Evolutionary conservation across 768 basidiomycete species (phyloP), one percentile per base, ranked within the genome.

Genomic region (Tephrocybe sp.): DNA sequence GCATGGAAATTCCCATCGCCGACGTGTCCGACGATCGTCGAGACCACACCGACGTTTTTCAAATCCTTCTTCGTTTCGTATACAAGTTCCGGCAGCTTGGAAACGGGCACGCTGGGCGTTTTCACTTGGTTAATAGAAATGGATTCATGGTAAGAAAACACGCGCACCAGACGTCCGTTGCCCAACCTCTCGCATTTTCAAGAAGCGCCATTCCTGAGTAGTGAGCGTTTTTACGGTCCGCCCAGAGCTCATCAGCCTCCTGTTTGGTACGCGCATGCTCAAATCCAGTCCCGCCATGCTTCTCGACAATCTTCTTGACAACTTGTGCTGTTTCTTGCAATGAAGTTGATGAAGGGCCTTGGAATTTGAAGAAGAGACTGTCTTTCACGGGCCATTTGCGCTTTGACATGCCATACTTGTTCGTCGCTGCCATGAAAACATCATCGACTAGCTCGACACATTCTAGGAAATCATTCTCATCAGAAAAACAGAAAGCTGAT

Each of bases 351-450:
- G 83, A 78, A 8, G 83, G 76, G 10, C 88, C 88, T 58, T 91
- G 88, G 64, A 95, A 83, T 64, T 93, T 91, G 77, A 95, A 88
- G 70, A 92, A 91, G 10, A 95, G 73, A 18, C 78, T 82, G 61
- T 91, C 88, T 22, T 69, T 71, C 45, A 77, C 80, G 1, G 78
- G 77, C 67, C 83, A 91, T 52, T 75, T 75, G 33, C 72, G 75
- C 30, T 64, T 63, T 23, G 78, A 83, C 53, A 69, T 73, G 57
- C 80, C 80, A 48, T 69, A 77, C 37, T 70, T 68, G 64, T 86
- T 84, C 31, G 76, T 74, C 4, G 84, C 77, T 27, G 70, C 65
- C 78, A 91, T 86, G 64, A 84, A 82, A 37, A 74, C 66, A 40
- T 81, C 77, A 62, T 95, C 92, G 22, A 89, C 74, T 6, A 93